These are phyloP conservation scores for Amoebophrya sp. DNA, from an alignment of 169 alveolate species.

Conservation along the genomic window DNA sequence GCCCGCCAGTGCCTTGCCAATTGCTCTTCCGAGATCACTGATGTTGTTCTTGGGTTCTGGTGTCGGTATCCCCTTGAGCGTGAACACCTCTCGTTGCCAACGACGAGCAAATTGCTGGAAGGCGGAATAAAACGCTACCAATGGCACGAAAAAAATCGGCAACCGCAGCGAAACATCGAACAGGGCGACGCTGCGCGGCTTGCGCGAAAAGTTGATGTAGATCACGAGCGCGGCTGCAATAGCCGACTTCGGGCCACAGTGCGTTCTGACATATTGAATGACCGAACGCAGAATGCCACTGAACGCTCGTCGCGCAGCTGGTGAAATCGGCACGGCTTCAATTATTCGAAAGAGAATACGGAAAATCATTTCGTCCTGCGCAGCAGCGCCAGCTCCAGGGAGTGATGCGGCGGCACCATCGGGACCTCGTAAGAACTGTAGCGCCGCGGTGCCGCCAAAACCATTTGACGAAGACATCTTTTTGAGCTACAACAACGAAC, in stretches of 20 bases:
- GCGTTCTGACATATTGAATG: neutral
- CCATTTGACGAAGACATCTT: too few relatives aligned
- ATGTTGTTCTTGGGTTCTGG: too few relatives aligned
- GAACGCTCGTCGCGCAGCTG: neutral
- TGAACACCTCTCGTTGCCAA: neutral
- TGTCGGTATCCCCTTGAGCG: neutral
- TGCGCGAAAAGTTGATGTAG: neutral
- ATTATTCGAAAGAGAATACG: too few relatives aligned
- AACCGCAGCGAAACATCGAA: neutral
- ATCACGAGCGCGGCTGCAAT: neutral
- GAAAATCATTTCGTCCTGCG: neutral
- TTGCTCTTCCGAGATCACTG: too few relatives aligned
- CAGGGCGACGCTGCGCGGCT: neutral
- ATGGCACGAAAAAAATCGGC: neutral
- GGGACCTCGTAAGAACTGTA: too few relatives aligned
- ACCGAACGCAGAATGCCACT: neutral
- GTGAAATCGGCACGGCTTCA: neutral
- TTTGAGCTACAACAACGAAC: too few relatives aligned
- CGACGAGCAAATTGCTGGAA: neutral
- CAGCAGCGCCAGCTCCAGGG: neutral
- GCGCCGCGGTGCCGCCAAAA: too few relatives aligned
- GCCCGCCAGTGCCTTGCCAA: too few relatives aligned
- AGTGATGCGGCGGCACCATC: neutral
- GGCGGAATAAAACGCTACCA: neutral
- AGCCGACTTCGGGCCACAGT: neutral